Evolutionary conservation across 768 basidiomycete species (phyloP), one percentile per base, ranked within the genome.

Genomic region (Suillus occidentalis): DNA sequence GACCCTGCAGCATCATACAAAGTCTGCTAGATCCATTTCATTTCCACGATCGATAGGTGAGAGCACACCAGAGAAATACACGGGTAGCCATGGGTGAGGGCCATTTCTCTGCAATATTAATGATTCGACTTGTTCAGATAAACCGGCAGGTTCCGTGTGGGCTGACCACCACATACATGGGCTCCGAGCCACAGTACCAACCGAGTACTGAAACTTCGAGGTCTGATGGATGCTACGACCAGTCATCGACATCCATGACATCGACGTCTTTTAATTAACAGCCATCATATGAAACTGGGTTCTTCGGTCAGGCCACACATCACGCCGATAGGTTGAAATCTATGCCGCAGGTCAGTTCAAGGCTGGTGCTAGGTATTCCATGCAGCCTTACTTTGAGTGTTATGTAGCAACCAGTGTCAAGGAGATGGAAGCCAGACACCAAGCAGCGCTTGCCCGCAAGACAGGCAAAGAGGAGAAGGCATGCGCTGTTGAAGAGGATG

Each of bases 351-450:
- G 85, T n/a, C n/a, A n/a, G n/a, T n/a, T 93, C 47, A 28, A 28
- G 28, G 28, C 2, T 28, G 4, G 31, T 31, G 31, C 31, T 31
- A 31, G 89, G 95, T 94, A 20, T n/a, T 81, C 70, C 18, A 13
- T 34, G 34, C 22, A 37, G 56, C 58, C 22, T 47, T 63, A 16
- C 61, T 64, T 69, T 52, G 1, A 56, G 5, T 62, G 36, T 42
- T 22, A 47, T 34, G 37, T 70, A 97, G 85, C 83, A 1, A 78
- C 83, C 13, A 82, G 89, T 31, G 77, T 90, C 65, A 92, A 88
- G 69, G 91, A 94, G 64, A 91, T 91, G 87, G 95, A 96, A 69
- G 83, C 83, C 58, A 83, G 92, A 50, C 87, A 92, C 22, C 90
- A 87, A 71, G 85, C 78, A 53, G 88, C 84, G n/a, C 73, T 83